Conservation (phyloP, 2,329 filamentous ascomycete species). For the Arthrobotrys conoides region DNA sequence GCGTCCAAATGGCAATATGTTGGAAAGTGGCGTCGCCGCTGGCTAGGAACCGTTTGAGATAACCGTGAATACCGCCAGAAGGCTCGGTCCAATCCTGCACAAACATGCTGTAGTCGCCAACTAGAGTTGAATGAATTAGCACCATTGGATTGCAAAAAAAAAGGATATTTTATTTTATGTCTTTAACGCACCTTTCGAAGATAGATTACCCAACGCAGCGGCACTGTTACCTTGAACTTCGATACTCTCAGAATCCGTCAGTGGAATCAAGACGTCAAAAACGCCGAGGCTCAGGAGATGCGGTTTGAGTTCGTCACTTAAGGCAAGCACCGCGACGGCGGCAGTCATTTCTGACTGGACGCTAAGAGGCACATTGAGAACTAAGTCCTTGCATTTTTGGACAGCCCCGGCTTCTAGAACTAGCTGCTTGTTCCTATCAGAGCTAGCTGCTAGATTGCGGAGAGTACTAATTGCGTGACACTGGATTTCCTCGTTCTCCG, state of each 20-base stretch:
- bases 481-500: constrained; percentile 98
- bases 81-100: constrained; percentile 94
- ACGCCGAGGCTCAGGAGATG: constrained; percentile 92
- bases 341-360: constrained; percentile 99
- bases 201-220: constrained; percentile 93
- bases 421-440: constrained; percentile 97
- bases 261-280: constrained; percentile 93
- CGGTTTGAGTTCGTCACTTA: constrained; percentile 95
- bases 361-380: constrained; percentile 90
- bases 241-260: constrained; percentile 95
- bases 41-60: constrained; percentile 90
- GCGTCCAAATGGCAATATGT: constrained; percentile 98
- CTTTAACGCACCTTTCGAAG: constrained; percentile 82
- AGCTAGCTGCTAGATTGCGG: constrained; percentile 94
- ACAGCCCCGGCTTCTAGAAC: constrained; percentile 96
- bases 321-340: constrained; percentile 94
- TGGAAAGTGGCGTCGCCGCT: constrained; percentile 98
- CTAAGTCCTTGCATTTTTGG: constrained; percentile 97
- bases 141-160: background rate
- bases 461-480: constrained; percentile 98
- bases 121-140: constrained; percentile 70
- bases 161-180: background rate
- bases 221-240: constrained; percentile 99
- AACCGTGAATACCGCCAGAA: constrained; percentile 94
- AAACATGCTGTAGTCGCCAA: constrained; percentile 96